Evolutionary conservation across 1,284 basidiomycete genomes (phyloP), one percentile per base, ranked within the genome.

Genomic region (Puccinia sorghi): DNA sequence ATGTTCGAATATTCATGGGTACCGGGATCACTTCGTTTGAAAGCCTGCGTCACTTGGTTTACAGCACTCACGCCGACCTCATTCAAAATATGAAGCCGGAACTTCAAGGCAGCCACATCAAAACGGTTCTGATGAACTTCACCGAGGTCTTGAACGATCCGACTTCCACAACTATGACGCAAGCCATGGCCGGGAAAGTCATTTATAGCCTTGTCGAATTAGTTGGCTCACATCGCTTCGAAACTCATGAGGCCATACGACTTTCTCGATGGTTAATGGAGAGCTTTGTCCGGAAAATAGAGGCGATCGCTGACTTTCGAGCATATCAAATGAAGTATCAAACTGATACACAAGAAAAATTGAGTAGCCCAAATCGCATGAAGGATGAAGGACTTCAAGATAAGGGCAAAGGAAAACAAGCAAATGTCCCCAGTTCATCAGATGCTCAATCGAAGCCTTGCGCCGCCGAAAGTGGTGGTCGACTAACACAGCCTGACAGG

Each of bases 171-270:
- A 91, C 89, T 80, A 90, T 89, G 76, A 90, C 96, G 52, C 94
- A 98, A 84, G 93, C 93, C 17, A 89, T 98, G 86, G 94, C 93
- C 81, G 92, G 92, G 80, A 99, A 98, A 86, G 90, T 97, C 84
- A 90, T 98, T 82, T 92, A 94, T 83, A 93, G 92, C 81, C 88
- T 97, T 48, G 89, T 93, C 72, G 97, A 99, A 81, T 89, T 90
- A 61, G 91, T 97, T 73, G 86, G 91, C 22, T 85, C 87, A 61
- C 94, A 94, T 85, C 69, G 79, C n/a, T 50, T 75, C 39, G 78
- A 79, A 64, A 37, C 61, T 46, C 52, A 79, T 50, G 67, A 78
- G 57, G 70, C 67, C 6, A 79, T 80, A 12, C 56, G 72, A 61
- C 46, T 73, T n/a, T 59, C 59, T 71, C 50, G 54, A n/a, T 73